phyloP scores from a whole-genome alignment of 2,329 filamentous ascomycete species.

The Stagonosporopsis chrysanthemi region DNA sequence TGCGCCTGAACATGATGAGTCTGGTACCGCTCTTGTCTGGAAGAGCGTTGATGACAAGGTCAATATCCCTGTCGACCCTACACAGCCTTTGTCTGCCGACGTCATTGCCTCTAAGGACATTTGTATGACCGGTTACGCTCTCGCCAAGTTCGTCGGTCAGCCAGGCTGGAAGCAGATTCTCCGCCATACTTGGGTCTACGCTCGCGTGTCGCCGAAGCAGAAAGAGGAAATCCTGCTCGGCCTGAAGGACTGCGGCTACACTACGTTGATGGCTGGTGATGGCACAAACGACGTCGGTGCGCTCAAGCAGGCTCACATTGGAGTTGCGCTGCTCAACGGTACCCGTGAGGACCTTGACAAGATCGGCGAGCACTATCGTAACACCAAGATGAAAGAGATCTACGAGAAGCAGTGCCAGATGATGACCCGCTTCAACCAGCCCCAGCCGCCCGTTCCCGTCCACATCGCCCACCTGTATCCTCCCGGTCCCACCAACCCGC shows the following conservation, averaged over 20 bases:
- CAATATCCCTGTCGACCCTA: slow-evolving; percentile 84
- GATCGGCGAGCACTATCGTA: slow-evolving; percentile 92
- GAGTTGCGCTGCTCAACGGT: slow-evolving; percentile 93
- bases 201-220: slow-evolving; percentile 96
- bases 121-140: slow-evolving; percentile 92
- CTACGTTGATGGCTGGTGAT: slow-evolving; percentile 97
- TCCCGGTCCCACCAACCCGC: slow-evolving; percentile 87
- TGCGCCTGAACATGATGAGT: slow-evolving; percentile 86
- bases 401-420: slow-evolving; percentile 94
- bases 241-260: slow-evolving; percentile 95
- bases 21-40: slow-evolving; percentile 86
- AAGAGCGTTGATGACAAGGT: slow-evolving; percentile 91
- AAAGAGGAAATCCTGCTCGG: slow-evolving; percentile 99
- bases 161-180: slow-evolving; percentile 78
- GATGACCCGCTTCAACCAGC: slow-evolving; percentile 96
- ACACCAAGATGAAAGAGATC: slow-evolving; percentile 97
- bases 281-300: slow-evolving; percentile 98
- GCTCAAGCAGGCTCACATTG: slow-evolving; percentile 96
- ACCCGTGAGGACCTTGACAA: slow-evolving; percentile 88
- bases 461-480: slow-evolving; percentile 95
- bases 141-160: slow-evolving; percentile 87
- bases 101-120: slow-evolving; percentile 89
- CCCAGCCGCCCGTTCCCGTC: slow-evolving; percentile 86
- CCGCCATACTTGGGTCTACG: slow-evolving; percentile 95
- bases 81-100: slow-evolving; percentile 77